Conservation (phyloP, 495 filamentous ascomycete genomes). For the Aspergillus campestris region DNA sequence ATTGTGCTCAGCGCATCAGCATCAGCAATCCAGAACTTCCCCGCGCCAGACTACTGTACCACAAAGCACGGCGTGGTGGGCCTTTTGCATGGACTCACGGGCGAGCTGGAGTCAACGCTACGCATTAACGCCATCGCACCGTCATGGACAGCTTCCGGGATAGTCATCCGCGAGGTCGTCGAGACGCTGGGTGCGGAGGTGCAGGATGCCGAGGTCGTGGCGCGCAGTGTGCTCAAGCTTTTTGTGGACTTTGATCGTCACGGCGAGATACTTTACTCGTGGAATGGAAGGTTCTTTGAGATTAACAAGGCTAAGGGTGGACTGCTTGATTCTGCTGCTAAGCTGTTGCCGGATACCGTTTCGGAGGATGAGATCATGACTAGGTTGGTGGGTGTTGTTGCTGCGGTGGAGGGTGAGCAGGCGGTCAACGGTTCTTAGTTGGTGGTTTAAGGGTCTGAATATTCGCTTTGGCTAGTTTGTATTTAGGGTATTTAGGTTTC, state of each 20-base stretch:
- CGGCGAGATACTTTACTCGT: slow-evolving; percentile 32
- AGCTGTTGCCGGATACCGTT: slow-evolving; percentile 6
- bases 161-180: slow-evolving; percentile 16
- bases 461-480: too few relatives aligned
- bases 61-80: slow-evolving; percentile 35
- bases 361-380: slow-evolving; percentile 12
- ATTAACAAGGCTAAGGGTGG: slow-evolving; percentile 26
- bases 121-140: slow-evolving; percentile 35
- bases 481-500: too few relatives aligned
- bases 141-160: slow-evolving; percentile 33
- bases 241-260: slow-evolving; percentile 25
- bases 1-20: slow-evolving; percentile 32
- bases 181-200: slow-evolving; percentile 15
- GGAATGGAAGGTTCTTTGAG: slow-evolving; percentile 28
- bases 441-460: too few relatives aligned
- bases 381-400: background rate
- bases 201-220: slow-evolving; percentile 29
- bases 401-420: too few relatives aligned
- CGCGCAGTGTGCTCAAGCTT: slow-evolving; percentile 26
- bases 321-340: slow-evolving; percentile 10
- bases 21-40: slow-evolving; percentile 31
- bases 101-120: slow-evolving; percentile 11
- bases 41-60: slow-evolving; percentile 26
- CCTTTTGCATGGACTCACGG: slow-evolving; percentile 21
- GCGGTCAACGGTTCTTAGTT: too few relatives aligned